phyloP scores from a whole-genome alignment of 2,329 filamentous ascomycete species.

The Colletotrichum navitas region DNA sequence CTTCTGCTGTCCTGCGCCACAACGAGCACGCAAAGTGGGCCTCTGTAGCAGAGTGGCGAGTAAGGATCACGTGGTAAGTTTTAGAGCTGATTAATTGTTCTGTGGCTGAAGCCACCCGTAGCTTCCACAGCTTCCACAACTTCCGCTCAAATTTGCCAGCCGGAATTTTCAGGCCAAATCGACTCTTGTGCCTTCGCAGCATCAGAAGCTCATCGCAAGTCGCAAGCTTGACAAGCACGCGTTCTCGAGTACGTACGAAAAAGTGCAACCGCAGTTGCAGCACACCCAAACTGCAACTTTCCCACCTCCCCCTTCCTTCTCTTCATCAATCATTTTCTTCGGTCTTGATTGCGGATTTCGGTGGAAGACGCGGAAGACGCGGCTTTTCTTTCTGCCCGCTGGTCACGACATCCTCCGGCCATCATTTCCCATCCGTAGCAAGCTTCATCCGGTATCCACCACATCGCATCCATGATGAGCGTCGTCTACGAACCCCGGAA shows the following conservation, averaged over 20 bases:
- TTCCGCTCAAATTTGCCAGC: conserved; percentile 32
- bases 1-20: conserved; percentile 13
- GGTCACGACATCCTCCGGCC: conserved; percentile 32
- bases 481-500: conserved; percentile 65
- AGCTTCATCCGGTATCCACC: conserved; percentile 43
- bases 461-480: conserved; percentile 56
- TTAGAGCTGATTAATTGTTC: conserved; percentile 12
- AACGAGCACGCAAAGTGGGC: conserved; percentile 12
- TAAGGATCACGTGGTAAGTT: conserved; percentile 24
- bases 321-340: conserved; percentile 8
- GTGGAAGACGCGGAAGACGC: conserved; percentile 17
- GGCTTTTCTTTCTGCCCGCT: conserved; percentile 13
- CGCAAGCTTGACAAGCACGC: conserved; percentile 30
- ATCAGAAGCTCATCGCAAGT: conserved; percentile 29
- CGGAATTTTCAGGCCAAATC: conserved; percentile 40
- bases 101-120: conserved; percentile 32
- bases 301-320: conserved; percentile 3
- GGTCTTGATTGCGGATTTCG: conserved; percentile 8
- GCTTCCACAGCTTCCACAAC: conserved; percentile 15
- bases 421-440: conserved; percentile 8
- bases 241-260: conserved; percentile 39
- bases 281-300: conserved; percentile 14
- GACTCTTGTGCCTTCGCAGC: conserved; percentile 37
- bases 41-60: conserved; percentile 26
- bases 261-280: conserved; percentile 28